These are phyloP conservation scores for Emmonsiellopsis sp. DNA, from an alignment of 2,329 filamentous ascomycete genomes.

Conservation along the genomic window DNA sequence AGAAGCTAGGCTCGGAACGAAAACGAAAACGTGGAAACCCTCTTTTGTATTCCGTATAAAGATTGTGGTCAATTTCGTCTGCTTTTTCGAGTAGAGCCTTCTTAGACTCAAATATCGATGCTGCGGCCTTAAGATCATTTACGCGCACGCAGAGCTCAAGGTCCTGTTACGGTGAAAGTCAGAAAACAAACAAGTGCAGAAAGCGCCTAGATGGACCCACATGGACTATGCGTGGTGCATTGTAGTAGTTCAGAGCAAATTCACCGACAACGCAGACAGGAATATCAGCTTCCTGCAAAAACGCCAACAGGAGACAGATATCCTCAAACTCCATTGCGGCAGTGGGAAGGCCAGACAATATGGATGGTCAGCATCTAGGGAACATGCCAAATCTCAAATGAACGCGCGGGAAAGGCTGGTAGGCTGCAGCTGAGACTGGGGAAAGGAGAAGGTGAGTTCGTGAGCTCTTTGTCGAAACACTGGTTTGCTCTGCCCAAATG, in stretches of 20 bases:
- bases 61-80: slow-evolving; percentile 10
- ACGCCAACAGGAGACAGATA: slow-evolving; percentile 23
- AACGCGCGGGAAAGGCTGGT: no score
- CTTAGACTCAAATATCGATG: slow-evolving; percentile 30
- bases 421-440: no score
- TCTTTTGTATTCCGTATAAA: slow-evolving; percentile 19
- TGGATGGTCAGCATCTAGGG: not conserved
- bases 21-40: slow-evolving; percentile 13
- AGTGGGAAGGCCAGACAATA: not conserved
- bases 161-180: not conserved
- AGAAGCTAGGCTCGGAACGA: slow-evolving; percentile 5
- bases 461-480: no score
- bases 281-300: slow-evolving; percentile 6
- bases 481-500: no score
- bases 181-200: not conserved
- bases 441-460: no score
- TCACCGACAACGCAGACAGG: slow-evolving; percentile 7
- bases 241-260: slow-evolving; percentile 9
- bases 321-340: slow-evolving; percentile 3
- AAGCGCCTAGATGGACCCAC: not conserved
- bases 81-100: slow-evolving; percentile 31
- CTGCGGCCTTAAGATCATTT: not conserved
- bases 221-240: slow-evolving; percentile 6
- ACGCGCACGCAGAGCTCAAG: slow-evolving; percentile 7
- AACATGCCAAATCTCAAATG: not conserved